Evolutionary conservation across 176 grass and related monocot species (phyloP).

Genomic region (Paspalum notatum): DNA sequence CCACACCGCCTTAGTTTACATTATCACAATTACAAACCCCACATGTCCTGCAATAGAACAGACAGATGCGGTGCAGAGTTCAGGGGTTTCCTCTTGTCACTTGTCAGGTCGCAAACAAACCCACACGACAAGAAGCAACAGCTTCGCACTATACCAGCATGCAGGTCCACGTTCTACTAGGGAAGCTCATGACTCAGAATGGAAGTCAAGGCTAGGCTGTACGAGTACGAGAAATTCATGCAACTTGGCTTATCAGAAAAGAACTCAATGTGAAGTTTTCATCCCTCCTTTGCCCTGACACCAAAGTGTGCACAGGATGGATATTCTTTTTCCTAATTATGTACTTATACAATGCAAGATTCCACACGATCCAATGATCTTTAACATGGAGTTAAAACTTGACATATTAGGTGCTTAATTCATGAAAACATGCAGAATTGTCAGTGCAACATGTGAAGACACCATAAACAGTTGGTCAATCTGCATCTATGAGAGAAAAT

Average conservation of each 20-base stretch:
- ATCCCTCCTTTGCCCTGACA: constrained; percentile 19
- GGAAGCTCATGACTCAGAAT: constrained; percentile 31
- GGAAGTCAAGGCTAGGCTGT: constrained; percentile 34
- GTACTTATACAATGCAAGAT: constrained; percentile 2
- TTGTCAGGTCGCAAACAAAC: constrained; percentile 31
- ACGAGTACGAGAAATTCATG: constrained; percentile 21
- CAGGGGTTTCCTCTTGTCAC: constrained; percentile 44
- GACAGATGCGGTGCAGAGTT: constrained; percentile 4
- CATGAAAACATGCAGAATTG: constrained; percentile 8
- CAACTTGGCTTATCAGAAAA: constrained; percentile 37
- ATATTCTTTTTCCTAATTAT: constrained; percentile 15
- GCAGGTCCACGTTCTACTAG: constrained; percentile 13
- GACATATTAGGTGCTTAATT: constrained; percentile 3
- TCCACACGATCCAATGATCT: constrained; percentile 6
- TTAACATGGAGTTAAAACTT: constrained; percentile 19
- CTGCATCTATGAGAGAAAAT: constrained; percentile 13
- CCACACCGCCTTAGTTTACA: constrained; percentile 29
- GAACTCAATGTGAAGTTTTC: constrained; percentile 26
- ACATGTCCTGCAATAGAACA: constrained; percentile 32
- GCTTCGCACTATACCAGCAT: constrained; percentile 28
- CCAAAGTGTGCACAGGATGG: constrained; percentile 13
- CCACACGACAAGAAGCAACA: constrained; percentile 13
- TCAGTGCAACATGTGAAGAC: constrained; percentile 34
- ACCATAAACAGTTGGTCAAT: constrained; percentile 20
- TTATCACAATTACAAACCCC: constrained; percentile 38